Percentiles rank a stretch among this genome's conserved stretches.
Conservation (phyloP, 305 asterid species). For the Fraxinus albicans region DNA sequence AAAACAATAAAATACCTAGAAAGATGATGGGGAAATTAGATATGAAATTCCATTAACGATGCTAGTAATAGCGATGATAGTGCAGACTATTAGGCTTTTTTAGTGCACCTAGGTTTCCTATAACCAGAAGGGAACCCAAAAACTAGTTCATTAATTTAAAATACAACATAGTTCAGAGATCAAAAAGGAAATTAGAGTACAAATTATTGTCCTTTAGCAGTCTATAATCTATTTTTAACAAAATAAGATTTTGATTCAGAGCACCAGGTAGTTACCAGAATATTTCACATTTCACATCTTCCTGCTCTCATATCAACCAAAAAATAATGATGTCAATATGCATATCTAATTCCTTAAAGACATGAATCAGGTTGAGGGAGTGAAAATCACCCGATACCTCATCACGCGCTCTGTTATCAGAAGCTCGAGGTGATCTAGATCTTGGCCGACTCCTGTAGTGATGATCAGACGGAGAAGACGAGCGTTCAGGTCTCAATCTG, state of each 20-base stretch:
- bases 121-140: neutral
- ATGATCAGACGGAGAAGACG: slow-evolving; percentile 59
- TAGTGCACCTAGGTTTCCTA: neutral
- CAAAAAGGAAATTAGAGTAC: neutral
- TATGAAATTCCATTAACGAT: too few relatives aligned
- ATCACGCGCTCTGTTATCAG: slow-evolving; percentile 56
- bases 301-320: neutral
- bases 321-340: slow-evolving; percentile 5
- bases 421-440: slow-evolving; percentile 69
- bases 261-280: neutral
- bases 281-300: neutral
- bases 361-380: slow-evolving; percentile 27
- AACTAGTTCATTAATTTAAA: neutral
- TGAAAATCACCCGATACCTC: slow-evolving; percentile 95
- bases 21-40: too few relatives aligned
- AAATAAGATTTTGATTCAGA: neutral
- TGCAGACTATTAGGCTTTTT: too few relatives aligned
- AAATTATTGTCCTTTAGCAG: slow-evolving; percentile 1
- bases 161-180: neutral
- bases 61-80: too few relatives aligned
- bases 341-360: slow-evolving; percentile 12
- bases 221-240: neutral
- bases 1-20: too few relatives aligned
- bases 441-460: slow-evolving; percentile 58
- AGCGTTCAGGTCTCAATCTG: slow-evolving; percentile 41